Evolutionary conservation across 108 stramenopile genomes (phyloP).

Genomic region (Skeletonema tropicum): DNA sequence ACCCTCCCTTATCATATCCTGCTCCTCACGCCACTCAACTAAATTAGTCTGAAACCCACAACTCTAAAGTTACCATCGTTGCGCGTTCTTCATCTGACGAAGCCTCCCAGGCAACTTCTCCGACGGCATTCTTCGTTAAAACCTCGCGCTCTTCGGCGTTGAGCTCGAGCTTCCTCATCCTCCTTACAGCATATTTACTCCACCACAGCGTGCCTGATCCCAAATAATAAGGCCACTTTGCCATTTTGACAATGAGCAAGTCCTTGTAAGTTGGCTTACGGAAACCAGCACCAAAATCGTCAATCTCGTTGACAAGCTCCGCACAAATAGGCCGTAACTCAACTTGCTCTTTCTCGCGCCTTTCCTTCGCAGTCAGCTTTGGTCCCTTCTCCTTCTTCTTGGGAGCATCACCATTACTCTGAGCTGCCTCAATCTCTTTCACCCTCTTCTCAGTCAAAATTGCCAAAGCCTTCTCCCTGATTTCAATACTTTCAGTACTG

Average conservation of each 20-base stretch:
- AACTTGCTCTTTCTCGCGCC: conserved; percentile 65
- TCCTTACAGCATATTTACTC: conserved; percentile 57
- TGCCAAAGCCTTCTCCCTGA: conserved; percentile 70
- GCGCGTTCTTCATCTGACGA: conserved; percentile 69
- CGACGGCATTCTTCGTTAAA: conserved; percentile 82
- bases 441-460: conserved; percentile 56
- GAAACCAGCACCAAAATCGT: conserved; percentile 90
- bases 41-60: conserved; percentile 80
- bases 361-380: conserved; percentile 68
- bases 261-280: conserved; percentile 86
- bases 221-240: conserved; percentile 62
- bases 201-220: conserved; percentile 60
- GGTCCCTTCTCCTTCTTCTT: conserved; percentile 54
- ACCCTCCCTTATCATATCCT: conserved; percentile 63
- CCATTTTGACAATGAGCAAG: conserved; percentile 68
- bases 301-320: conserved; percentile 73
- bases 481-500: conserved; percentile 70
- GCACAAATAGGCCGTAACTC: conserved; percentile 70
- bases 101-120: conserved; percentile 75
- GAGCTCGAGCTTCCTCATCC: conserved; percentile 60
- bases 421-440: conserved; percentile 13
- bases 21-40: conserved; percentile 78
- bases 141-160: conserved; percentile 76
- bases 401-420: conserved; percentile 18
- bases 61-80: conserved; percentile 67